Conservation (phyloP, 495 filamentous ascomycete species). For the Hypoxylon rickii region DNA sequence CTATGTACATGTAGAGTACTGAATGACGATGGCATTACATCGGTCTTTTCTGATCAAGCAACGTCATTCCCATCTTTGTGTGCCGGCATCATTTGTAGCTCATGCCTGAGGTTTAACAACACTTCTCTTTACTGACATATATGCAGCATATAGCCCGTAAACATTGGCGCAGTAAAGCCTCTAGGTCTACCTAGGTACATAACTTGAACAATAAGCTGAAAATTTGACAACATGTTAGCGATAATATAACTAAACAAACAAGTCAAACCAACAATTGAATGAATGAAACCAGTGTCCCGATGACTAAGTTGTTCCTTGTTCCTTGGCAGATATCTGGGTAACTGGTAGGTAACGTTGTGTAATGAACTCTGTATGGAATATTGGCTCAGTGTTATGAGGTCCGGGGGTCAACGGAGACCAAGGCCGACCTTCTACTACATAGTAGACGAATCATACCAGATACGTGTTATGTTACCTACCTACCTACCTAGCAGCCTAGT, state of each 20-base stretch:
- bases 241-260: neutral
- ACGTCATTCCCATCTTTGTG: constrained; percentile 1
- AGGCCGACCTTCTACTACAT: no score
- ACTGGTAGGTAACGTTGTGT: no score
- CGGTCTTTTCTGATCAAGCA: constrained; percentile 21
- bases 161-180: no score
- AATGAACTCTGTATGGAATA: no score
- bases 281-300: constrained; percentile 19
- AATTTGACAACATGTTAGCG: constrained; percentile 11
- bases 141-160: no score
- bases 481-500: neutral
- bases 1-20: neutral
- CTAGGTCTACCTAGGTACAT: neutral
- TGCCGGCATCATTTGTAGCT: constrained; percentile 7
- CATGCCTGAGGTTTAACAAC: no score
- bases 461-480: no score
- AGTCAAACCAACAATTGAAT: neutral
- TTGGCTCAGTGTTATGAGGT: constrained; percentile 2
- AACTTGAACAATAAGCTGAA: constrained; percentile 6
- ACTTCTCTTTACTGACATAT: no score
- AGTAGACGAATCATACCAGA: no score
- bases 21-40: constrained; percentile 28
- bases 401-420: neutral
- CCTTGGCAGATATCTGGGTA: no score
- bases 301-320: constrained; percentile 7